Evolutionary conservation across 306 rosid species (phyloP).

Genomic region (Acmispon strigosus): DNA sequence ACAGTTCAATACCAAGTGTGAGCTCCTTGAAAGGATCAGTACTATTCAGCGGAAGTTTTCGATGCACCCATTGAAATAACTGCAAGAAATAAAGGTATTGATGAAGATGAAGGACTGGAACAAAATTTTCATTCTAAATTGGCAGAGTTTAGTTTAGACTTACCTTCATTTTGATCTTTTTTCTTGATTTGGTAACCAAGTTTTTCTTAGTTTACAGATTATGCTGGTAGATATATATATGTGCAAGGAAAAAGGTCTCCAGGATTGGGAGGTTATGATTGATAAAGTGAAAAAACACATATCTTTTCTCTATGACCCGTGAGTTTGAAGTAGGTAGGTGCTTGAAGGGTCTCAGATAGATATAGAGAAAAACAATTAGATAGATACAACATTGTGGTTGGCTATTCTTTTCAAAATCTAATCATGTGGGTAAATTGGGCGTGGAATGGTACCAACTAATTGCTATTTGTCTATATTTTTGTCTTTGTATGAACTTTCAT

Average conservation of each 20-base stretch:
- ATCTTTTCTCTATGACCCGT: conserved; percentile 27
- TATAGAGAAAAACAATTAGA: conserved; percentile 74
- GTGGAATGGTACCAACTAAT: no score
- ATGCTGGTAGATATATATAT: conserved; percentile 33
- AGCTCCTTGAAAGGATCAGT: conserved; percentile 59
- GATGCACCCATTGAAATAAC: conserved; percentile 84
- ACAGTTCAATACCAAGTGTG: conserved; percentile 51
- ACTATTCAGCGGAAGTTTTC: conserved; percentile 60
- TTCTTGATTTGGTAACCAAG: conserved; percentile 33
- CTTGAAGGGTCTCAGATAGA: conserved; percentile 48
- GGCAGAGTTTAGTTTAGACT: conserved; percentile 20
- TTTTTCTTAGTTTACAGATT: conserved; percentile 29
- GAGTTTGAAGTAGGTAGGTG: conserved; percentile 47
- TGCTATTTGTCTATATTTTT: no score
- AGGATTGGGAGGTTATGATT: conserved; percentile 22
- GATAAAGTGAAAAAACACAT: conserved; percentile 28
- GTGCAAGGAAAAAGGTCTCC: conserved; percentile 22
- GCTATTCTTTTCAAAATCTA: conserved; percentile 75
- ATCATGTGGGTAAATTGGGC: conserved; percentile 24
- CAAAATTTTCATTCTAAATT: conserved; percentile 10
- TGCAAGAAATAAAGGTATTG: conserved; percentile 45
- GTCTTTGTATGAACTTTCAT: no score
- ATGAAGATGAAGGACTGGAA: conserved; percentile 27
- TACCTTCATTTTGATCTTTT: conserved; percentile 75
- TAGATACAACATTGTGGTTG: conserved; percentile 75